A percentile compares a stretch with the other conserved stretches of the same genome.
These are phyloP conservation scores for Cutaneotrichosporon cutaneum DNA, from an alignment of 1,284 basidiomycete species.

Conservation along the genomic window DNA sequence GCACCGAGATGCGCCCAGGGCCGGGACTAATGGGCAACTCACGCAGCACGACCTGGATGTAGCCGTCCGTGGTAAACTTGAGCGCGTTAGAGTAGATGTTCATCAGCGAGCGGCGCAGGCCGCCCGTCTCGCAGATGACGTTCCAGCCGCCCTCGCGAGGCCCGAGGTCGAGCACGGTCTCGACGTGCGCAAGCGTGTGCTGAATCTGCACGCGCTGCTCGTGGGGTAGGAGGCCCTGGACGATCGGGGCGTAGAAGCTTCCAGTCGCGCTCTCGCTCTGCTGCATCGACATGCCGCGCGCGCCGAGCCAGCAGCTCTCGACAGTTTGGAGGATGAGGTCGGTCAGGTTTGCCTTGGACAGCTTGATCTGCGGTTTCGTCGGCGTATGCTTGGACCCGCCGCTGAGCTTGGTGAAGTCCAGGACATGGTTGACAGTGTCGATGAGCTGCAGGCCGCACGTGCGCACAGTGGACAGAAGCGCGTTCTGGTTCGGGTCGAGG, in stretches of 20 bases:
- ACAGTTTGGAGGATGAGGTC: conserved; percentile 92
- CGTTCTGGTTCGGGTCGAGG: conserved; percentile 75
- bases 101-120: conserved; percentile 88
- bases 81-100: conserved; percentile 93
- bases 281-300: conserved; percentile 71
- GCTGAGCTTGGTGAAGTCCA: conserved; percentile 94
- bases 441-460: conserved; percentile 56
- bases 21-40: conserved; percentile 64
- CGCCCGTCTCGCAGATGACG: conserved; percentile 85
- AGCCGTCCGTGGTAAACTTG: conserved; percentile 89
- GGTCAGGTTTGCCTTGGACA: conserved; percentile 75
- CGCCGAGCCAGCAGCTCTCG: conserved; percentile 92
- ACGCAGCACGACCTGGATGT: conserved; percentile 78
- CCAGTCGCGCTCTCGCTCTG: conserved; percentile 66
- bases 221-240: conserved; percentile 53
- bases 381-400: conserved; percentile 69
- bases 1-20: conserved; percentile 68
- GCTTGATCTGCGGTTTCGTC: conserved; percentile 58
- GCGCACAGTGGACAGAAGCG: conserved; percentile 67
- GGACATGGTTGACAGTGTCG: conserved; percentile 82
- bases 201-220: conserved; percentile 50
- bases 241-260: conserved; percentile 79
- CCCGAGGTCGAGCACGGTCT: conserved; percentile 80
- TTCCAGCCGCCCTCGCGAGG: conserved; percentile 69
- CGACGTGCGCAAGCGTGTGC: conserved; percentile 48